Evolutionary conservation across 176 grass and related monocot species (phyloP), one percentile per base, ranked within the genome.

Genomic region (Triticum monococcum): DNA sequence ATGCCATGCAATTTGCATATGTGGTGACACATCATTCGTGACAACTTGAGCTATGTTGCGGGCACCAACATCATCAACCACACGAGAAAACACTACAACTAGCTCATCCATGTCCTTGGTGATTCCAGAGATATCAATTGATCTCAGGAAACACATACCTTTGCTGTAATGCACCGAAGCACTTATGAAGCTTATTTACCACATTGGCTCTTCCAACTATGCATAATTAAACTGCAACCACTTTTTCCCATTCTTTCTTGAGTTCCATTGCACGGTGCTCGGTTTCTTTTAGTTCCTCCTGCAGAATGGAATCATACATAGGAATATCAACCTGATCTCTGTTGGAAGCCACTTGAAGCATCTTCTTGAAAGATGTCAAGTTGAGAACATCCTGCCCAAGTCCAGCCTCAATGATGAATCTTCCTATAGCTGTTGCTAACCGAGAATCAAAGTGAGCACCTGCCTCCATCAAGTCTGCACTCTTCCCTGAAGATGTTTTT

Each of bases 71-170:
- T 92, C 90, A 11, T 93, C 86, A 76, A 98, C 77, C 74, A 92
- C 77, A 68, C 56, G 60, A 68, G 62, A 72, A 85, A 92, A 62
- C 67, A 88, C 75, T 32, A 65, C 72, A 64, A 64, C 77, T 32
- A 95, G 86, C 66, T 87, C 86, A 88, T 91, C 90, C 18, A 89
- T 84, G 17, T 95, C 96, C 40, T 84, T 41, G 45, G 88, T 63
- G 62, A 87, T 85, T 66, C 37, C 26, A 25, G 91, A 92, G 46
- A 80, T 85, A 89, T 98, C 84, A 56, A 92, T 81, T 12, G 93
- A 98, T 86, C 79, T 98, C 68, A 95, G 66, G 77, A 98, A 98
- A 35, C 92, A 3, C 23, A 89, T 92, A 46, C 93, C 93, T 75
- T 81, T 60, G 31, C 62, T 75, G 78, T 86, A 93, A 75, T 93